These are phyloP conservation scores for Pseudocercospora pini-densiflorae DNA, from an alignment of 2,329 filamentous ascomycete genomes.

Conservation along the genomic window DNA sequence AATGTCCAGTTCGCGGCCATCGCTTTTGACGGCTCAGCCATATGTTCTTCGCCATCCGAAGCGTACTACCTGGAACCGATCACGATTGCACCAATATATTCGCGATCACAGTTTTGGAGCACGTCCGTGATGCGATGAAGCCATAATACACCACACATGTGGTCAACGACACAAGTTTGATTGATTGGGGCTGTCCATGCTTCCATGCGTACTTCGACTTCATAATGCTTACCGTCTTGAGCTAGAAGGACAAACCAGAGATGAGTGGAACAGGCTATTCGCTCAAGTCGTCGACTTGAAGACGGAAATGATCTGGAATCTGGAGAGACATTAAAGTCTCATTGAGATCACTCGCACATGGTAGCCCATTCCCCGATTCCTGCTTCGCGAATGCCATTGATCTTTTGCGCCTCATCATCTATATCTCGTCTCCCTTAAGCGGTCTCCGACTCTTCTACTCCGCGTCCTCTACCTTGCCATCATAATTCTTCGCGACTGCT, in stretches of 20 bases:
- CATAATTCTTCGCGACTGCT: slow-evolving; percentile 33
- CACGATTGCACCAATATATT: not conserved
- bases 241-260: not conserved
- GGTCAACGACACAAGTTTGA: not conserved
- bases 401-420: not conserved
- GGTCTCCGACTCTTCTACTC: not conserved
- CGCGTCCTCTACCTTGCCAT: slow-evolving; percentile 34
- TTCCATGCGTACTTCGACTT: not conserved
- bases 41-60: not conserved
- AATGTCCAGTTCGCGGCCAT: not conserved
- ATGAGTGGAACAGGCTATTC: not conserved
- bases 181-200: not conserved
- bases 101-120: not conserved
- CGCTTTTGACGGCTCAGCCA: not conserved
- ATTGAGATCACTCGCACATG: not conserved
- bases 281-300: not conserved
- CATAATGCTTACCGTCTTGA: not conserved
- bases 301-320: not conserved
- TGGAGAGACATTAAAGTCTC: not conserved
- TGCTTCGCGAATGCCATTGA: not conserved
- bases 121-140: not conserved
- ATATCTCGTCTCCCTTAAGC: not conserved
- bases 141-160: not conserved
- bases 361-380: not conserved
- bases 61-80: not conserved